These are phyloP conservation scores for Claviceps cyperi DNA, from an alignment of 2,329 filamentous ascomycete genomes.

Conservation along the genomic window DNA sequence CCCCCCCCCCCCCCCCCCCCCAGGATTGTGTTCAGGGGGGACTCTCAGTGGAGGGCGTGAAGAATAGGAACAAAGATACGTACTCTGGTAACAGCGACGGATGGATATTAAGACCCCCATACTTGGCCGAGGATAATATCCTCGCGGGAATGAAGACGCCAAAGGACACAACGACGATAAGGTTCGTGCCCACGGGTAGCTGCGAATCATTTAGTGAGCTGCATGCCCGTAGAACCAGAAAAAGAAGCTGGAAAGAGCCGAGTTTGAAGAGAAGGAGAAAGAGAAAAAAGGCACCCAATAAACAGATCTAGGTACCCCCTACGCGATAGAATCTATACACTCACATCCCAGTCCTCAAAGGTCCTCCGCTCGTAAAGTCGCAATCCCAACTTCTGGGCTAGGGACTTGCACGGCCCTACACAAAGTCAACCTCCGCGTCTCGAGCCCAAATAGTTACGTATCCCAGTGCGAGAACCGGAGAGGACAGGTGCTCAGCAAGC, in stretches of 20 bases:
- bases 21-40: too few relatives aligned
- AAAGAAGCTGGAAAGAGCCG: neutral
- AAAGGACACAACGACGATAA: conserved; percentile 88
- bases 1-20: too few relatives aligned
- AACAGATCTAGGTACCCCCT: neutral
- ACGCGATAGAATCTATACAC: conserved; percentile 12
- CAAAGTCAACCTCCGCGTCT: neutral
- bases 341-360: conserved; percentile 67
- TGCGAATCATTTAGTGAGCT: conserved; percentile 13
- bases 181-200: conserved; percentile 49
- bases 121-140: conserved; percentile 54
- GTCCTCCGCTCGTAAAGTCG: conserved; percentile 63
- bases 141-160: conserved; percentile 74
- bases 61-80: conserved; percentile 9
- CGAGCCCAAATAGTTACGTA: too few relatives aligned
- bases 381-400: conserved; percentile 50
- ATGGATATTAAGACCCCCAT: conserved; percentile 86
- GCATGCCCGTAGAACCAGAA: neutral
- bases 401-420: conserved; percentile 56
- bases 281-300: neutral
- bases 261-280: neutral
- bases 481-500: neutral
- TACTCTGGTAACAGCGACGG: conserved; percentile 81
- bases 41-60: too few relatives aligned
- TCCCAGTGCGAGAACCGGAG: too few relatives aligned